Conservation (phyloP, 768 basidiomycete genomes). For the Termitomyces sp. region DNA sequence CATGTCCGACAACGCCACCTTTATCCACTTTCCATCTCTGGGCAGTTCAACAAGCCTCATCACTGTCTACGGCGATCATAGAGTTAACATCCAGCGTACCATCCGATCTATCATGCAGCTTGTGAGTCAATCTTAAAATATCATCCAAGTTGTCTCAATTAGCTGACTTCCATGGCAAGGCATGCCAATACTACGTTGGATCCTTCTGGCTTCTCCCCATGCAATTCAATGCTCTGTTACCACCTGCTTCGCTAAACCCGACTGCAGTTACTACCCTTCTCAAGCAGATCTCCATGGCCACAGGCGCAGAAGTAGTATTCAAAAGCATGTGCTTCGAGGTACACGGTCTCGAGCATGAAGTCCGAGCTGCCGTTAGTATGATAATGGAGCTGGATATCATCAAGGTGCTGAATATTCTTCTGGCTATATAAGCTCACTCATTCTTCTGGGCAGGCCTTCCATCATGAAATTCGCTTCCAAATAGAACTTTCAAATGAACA, state of each 20-base stretch:
- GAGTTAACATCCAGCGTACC: constrained; percentile 91
- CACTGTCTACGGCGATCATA: constrained; percentile 89
- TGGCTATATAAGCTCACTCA: neutral
- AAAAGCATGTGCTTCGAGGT: constrained; percentile 98
- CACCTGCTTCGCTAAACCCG: constrained; percentile 74
- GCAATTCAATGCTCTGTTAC: constrained; percentile 88
- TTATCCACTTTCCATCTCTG: constrained; percentile 88
- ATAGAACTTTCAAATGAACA: constrained; percentile 98
- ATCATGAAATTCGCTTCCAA: constrained; percentile 97
- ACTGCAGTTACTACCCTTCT: constrained; percentile 80
- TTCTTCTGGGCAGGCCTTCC: constrained; percentile 60
- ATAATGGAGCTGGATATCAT: constrained; percentile 89
- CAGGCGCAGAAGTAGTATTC: constrained; percentile 93
- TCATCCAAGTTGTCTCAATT: neutral
- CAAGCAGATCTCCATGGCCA: constrained; percentile 79
- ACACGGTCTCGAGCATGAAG: constrained; percentile 90
- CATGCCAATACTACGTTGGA: constrained; percentile 94
- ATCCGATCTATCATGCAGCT: constrained; percentile 93
- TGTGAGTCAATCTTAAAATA: constrained; percentile 41
- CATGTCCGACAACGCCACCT: constrained; percentile 96
- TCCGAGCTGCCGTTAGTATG: constrained; percentile 78
- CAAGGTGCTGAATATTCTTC: constrained; percentile 49
- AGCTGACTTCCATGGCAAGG: constrained; percentile 35
- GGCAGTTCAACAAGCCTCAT: constrained; percentile 92
- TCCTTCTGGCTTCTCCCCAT: constrained; percentile 95